Evolutionary conservation across 495 filamentous ascomycete genomes (phyloP).

Genomic region (Penicillium bovifimosum): DNA sequence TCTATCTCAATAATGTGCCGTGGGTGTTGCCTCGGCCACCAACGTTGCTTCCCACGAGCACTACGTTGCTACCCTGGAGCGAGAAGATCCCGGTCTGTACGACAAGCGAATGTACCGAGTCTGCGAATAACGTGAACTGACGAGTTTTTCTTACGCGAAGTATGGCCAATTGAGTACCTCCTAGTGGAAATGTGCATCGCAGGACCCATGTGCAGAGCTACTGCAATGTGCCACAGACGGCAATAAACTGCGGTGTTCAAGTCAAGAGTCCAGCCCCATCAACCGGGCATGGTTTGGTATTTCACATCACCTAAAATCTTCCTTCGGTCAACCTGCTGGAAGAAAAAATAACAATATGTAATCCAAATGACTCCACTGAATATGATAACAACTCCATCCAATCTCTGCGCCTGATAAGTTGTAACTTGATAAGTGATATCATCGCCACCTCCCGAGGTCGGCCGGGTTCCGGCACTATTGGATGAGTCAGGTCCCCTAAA

Average conservation of each 20-base stretch:
- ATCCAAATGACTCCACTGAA: not conserved
- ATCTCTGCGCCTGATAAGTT: not conserved
- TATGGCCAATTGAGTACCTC: not conserved
- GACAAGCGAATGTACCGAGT: not conserved
- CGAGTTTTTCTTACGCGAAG: not conserved
- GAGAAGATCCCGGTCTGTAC: not conserved
- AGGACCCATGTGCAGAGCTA: not conserved
- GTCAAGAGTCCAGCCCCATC: not conserved
- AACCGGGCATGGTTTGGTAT: not conserved
- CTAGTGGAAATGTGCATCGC: constrained; percentile 3
- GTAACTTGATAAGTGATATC: not conserved
- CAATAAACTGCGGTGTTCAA: not conserved
- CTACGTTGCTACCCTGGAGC: not conserved
- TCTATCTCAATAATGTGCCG: not conserved
- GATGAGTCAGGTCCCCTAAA: not conserved
- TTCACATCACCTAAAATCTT: not conserved
- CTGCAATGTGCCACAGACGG: not conserved
- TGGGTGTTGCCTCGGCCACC: not conserved
- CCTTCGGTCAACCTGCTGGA: no score
- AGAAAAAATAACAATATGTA: not conserved
- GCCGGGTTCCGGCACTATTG: not conserved
- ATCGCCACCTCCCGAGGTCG: not conserved
- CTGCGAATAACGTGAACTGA: not conserved
- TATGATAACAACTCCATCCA: not conserved
- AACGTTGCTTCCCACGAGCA: constrained; percentile 1